Evolutionary conservation across 2,329 filamentous ascomycete species (phyloP).

Genomic region (Pestalotiopsis sp.): DNA sequence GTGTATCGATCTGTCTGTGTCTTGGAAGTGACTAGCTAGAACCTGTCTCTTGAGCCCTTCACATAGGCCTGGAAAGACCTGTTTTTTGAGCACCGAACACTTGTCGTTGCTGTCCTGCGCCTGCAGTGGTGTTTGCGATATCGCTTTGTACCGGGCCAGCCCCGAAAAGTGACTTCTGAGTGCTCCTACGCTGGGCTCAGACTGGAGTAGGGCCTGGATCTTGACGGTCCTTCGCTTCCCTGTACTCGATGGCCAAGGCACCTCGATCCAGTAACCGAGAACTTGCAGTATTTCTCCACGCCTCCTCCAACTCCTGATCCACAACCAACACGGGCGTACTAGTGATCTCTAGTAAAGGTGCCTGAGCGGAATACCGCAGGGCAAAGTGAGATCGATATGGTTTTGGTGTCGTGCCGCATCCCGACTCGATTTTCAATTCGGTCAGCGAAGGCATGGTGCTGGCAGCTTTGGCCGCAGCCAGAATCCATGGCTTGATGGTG

Average conservation of each 20-base stretch:
- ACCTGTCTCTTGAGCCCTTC: not conserved
- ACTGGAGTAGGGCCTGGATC: not conserved
- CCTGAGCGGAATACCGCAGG: not conserved
- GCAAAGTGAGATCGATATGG: not conserved
- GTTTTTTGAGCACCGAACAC: not conserved
- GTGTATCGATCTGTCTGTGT: no score
- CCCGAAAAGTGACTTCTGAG: not conserved
- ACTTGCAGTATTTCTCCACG: not conserved
- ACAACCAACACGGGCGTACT: not conserved
- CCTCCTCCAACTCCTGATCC: not conserved
- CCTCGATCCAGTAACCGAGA: not conserved
- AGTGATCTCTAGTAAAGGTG: not conserved
- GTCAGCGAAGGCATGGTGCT: not conserved
- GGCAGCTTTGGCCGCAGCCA: not conserved
- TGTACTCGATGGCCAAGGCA: not conserved
- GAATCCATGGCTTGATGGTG: not conserved
- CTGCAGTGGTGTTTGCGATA: not conserved
- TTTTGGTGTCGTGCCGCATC: slow-evolving; percentile 1
- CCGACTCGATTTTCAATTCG: not conserved
- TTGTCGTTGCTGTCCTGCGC: not conserved
- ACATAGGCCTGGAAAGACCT: not conserved
- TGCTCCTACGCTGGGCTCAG: not conserved
- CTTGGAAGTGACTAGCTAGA: not conserved
- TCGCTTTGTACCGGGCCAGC: not conserved
- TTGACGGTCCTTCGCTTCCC: not conserved